Conservation (phyloP, 371 early-diverging fungal species). For the Basidiobolus meristosporus region DNA sequence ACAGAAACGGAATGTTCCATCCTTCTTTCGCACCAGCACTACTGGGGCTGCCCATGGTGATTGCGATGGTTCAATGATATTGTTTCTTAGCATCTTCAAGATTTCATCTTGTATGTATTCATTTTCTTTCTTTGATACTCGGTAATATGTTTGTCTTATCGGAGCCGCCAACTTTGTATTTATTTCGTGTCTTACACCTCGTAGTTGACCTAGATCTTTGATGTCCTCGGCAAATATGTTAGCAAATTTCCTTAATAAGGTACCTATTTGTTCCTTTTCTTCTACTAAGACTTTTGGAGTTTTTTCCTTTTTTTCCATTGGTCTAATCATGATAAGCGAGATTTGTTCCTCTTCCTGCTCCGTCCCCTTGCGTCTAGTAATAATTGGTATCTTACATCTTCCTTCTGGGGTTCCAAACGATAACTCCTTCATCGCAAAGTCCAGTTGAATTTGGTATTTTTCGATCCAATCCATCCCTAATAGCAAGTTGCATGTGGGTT, state of each 20-base stretch:
- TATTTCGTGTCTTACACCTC: slow-evolving; percentile 2
- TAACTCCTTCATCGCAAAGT: no score
- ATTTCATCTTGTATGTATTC: slow-evolving; percentile 4
- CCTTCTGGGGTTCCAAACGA: no score
- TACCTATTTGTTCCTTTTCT: no score
- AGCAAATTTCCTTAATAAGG: not conserved
- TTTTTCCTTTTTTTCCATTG: no score
- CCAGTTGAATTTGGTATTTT: no score
- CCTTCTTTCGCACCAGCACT: slow-evolving; percentile 9
- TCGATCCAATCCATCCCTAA: no score
- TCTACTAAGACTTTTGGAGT: no score
- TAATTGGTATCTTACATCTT: no score
- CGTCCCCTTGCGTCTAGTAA: no score
- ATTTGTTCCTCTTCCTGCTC: no score
- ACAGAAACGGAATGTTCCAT: slow-evolving; percentile 13
- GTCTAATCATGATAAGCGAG: no score
- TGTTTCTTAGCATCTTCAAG: slow-evolving; percentile 7
- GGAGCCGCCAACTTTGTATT: slow-evolving; percentile 5
- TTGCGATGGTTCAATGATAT: slow-evolving; percentile 5
- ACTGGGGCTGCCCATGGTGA: slow-evolving; percentile 14
- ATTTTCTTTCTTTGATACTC: slow-evolving; percentile 1
- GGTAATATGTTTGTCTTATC: slow-evolving; percentile 1
- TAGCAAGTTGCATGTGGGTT: no score
- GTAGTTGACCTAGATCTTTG: not conserved
- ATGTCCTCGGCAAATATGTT: not conserved